Evolutionary conservation across 176 grass and related monocot species (phyloP).

Genomic region (Paspalum notatum): DNA sequence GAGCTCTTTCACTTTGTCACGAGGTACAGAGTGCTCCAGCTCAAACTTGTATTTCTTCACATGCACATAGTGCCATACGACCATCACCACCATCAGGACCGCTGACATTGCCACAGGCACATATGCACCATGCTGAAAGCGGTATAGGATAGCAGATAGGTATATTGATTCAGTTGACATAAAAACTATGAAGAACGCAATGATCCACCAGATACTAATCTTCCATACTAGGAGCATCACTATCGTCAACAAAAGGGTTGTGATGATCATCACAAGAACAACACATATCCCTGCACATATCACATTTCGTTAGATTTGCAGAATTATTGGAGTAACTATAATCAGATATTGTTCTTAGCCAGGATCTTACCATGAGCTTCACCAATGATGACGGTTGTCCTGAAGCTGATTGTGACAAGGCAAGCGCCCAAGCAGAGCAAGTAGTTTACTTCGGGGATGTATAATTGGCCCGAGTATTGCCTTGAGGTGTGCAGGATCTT

Average conservation of each 20-base stretch:
- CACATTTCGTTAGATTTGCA: not conserved
- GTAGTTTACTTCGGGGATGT: constrained; percentile 58
- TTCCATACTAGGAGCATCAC: constrained; percentile 62
- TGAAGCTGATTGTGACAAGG: constrained; percentile 44
- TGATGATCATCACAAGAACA: constrained; percentile 55
- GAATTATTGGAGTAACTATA: not conserved
- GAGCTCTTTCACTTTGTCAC: constrained; percentile 32
- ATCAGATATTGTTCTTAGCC: not conserved
- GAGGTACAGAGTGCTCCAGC: constrained; percentile 38
- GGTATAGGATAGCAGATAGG: constrained; percentile 48
- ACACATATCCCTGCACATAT: constrained; percentile 51
- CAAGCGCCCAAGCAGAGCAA: constrained; percentile 41
- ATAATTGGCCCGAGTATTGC: constrained; percentile 57
- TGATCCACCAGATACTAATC: constrained; percentile 38
- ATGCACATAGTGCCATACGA: constrained; percentile 53
- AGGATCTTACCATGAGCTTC: constrained; percentile 53
- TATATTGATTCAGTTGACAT: constrained; percentile 41
- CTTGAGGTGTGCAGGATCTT: constrained; percentile 55
- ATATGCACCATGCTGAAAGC: constrained; percentile 44
- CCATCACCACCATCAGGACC: constrained; percentile 49
- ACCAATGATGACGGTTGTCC: constrained; percentile 48
- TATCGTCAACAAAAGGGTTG: constrained; percentile 47
- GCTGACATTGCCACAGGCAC: constrained; percentile 45
- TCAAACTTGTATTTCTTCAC: constrained; percentile 47
- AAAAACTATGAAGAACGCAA: constrained; percentile 30